phyloP scores from a whole-genome alignment of 306 rosid genomes.

The Pachyrhizus erosus region DNA sequence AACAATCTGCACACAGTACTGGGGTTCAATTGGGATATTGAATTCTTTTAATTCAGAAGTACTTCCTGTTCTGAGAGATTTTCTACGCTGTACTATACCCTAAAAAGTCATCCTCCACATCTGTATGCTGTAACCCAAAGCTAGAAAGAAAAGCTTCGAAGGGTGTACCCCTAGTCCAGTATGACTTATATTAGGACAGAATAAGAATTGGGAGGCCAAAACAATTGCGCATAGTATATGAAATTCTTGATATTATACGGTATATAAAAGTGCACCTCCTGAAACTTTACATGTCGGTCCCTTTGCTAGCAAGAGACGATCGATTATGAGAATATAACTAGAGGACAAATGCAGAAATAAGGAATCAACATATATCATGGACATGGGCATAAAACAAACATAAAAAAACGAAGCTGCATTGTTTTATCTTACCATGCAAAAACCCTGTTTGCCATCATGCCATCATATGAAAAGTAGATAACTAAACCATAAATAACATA shows the following conservation, averaged over 20 bases:
- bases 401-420: conserved; percentile 5
- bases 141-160: conserved; percentile 19
- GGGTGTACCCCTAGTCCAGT: conserved; percentile 4
- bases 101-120: conserved; percentile 34
- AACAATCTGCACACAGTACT: no score
- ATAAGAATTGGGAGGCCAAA: background rate
- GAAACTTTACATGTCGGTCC: conserved; percentile 8
- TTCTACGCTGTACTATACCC: conserved; percentile 25
- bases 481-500: background rate
- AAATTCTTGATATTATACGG: background rate
- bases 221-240: background rate
- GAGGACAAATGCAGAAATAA: conserved; percentile 32
- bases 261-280: conserved; percentile 25
- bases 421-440: conserved; percentile 39
- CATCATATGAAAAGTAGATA: background rate
- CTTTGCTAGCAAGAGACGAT: conserved; percentile 8
- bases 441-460: background rate
- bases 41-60: conserved; percentile 8
- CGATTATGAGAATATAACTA: background rate
- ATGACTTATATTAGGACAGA: conserved; percentile 7
- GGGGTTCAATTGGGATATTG: background rate
- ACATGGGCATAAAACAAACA: conserved; percentile 7
- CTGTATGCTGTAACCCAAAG: background rate
- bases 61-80: conserved; percentile 29
- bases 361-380: background rate